Percentiles rank a stretch among this genome's conserved stretches.
Conservation (phyloP, 2,329 filamentous ascomycete species). For the Aschersonia sp. region DNA sequence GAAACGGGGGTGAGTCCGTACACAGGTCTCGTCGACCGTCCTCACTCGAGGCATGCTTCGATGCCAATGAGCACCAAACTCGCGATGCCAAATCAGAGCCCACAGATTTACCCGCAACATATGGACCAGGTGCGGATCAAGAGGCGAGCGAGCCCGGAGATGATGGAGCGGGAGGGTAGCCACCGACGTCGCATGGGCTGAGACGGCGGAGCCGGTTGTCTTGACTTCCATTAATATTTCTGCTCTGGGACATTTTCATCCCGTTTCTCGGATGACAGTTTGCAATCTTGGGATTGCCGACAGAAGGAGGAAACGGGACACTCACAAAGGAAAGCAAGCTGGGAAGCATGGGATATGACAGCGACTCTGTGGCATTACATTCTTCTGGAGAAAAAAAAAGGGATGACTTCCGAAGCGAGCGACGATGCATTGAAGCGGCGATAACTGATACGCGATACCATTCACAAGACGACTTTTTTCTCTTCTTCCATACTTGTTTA, state of each 20-base stretch:
- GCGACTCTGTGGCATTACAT: not conserved
- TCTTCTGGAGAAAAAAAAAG: not conserved
- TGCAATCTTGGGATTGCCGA: no score
- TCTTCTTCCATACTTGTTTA: not conserved
- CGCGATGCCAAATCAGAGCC: conserved; percentile 19
- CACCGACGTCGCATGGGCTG: conserved; percentile 22
- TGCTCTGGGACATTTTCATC: not conserved
- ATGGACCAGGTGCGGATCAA: conserved; percentile 31
- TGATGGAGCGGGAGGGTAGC: conserved; percentile 27
- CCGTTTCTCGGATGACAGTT: no score
- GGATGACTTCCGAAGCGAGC: conserved; percentile 1
- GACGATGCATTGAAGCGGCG: conserved; percentile 3
- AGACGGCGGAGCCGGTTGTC: not conserved
- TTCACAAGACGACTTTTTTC: not conserved
- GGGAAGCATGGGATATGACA: not conserved
- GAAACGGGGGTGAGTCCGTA: conserved; percentile 50
- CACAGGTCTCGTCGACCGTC: conserved; percentile 29
- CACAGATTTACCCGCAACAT: conserved; percentile 17
- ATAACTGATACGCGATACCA: conserved; percentile 1
- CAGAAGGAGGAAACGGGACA: no score
- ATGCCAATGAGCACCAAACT: conserved; percentile 17
- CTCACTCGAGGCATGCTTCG: conserved; percentile 13
- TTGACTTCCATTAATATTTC: not conserved
- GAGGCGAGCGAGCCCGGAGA: conserved; percentile 35
- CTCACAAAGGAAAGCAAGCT: no score